Evolutionary conservation across 108 stramenopile genomes (phyloP), one percentile per base, ranked within the genome.

Genomic region (Cyclotella cryptica): DNA sequence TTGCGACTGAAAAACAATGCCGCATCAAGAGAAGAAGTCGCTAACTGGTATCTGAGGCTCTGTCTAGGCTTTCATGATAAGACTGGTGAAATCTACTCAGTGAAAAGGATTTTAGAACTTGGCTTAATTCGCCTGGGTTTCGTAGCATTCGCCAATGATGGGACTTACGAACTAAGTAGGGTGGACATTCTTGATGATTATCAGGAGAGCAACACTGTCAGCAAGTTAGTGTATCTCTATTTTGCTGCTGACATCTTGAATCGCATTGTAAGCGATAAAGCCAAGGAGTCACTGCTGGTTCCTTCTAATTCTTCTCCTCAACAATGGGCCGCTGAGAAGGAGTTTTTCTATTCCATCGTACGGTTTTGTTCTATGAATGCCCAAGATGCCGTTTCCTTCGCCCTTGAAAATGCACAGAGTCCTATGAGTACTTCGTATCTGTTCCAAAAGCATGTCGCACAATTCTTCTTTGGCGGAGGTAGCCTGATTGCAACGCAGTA

Each of bases 21-120:
- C 24, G 14, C 59, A 3, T 43, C 66, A 27, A 72, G 51, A 46
- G 75, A 68, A 21, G 76, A 83, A 44, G 62, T 85, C n/a, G 69
- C 66, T 0, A 22, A 39, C 10, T 90, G 86, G 87, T 88, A 87
- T 74, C 58, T 87, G 22, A 72, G 62, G 24, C 71, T 84, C 40
- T 80, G 77, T 42, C 74, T 83, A 26, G 18, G 49, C 29, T 72
- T 78, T 42, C 81, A 85, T 21, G 54, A 69, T 29, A 24, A 35
- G 13, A 77, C 60, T 28, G 69, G 72, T 15, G 71, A 83, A 27
- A 46, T 77, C 44, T 21, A 43, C 19, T 35, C 11, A 13, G 41
- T 77, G 19, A 60, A 52, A 52, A 35, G 66, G 62, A 28, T 67
- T 51, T 77, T 64, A 40, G 76, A 72, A 65, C 51, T 54, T 29